Evolutionary conservation across 2,329 filamentous ascomycete species (phyloP), one percentile per base, ranked within the genome.

Genomic region (Scedosporium boydii): DNA sequence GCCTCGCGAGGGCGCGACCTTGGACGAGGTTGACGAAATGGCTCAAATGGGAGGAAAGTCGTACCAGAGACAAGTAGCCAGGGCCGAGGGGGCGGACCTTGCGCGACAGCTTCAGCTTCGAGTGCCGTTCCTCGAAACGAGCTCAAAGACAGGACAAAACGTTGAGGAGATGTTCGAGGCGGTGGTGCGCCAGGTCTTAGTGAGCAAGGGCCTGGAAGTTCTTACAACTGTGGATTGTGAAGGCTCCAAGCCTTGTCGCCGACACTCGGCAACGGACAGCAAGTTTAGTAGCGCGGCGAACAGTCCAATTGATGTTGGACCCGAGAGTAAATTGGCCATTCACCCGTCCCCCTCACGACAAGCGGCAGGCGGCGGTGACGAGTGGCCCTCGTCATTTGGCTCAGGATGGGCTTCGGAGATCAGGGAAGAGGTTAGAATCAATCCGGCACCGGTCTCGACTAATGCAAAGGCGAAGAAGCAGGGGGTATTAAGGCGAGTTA

Each of bases 101-200:
- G 87, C 73, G 83, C 84, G 23, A 83, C 82, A 71, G 74, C 79
- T 64, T 87, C 87, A 73, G 82, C 85, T 58, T 82, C 87, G 64
- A n/a, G 74, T 89, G 60, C 73, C 89, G 62, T 90, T 90, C 74
- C 88, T 88, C 70, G 87, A 90, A 75, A 89, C 87, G 12, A 87
- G 84, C 69, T 87, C 87, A 10, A 89, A 88, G 79, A 87, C 84
- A 0, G 87, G 87, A 3, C 77, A 82, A 64, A 87, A 89, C 70
- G 87, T 90, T 12, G 82, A 84, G 64, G 85, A 86, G 64, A 85
- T 88, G 9, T 90, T 89, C 69, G 88, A 86, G 34, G 86, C 86
- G 2, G 88, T 89, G 4, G 38, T 65, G 7, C 51, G 58, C 55
- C 63, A 58, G 6, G 63, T 62, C 16, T 56, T 65, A 21, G 16